Evolutionary conservation across 768 basidiomycete genomes (phyloP).

Genomic region (Rhizopogon rudus): DNA sequence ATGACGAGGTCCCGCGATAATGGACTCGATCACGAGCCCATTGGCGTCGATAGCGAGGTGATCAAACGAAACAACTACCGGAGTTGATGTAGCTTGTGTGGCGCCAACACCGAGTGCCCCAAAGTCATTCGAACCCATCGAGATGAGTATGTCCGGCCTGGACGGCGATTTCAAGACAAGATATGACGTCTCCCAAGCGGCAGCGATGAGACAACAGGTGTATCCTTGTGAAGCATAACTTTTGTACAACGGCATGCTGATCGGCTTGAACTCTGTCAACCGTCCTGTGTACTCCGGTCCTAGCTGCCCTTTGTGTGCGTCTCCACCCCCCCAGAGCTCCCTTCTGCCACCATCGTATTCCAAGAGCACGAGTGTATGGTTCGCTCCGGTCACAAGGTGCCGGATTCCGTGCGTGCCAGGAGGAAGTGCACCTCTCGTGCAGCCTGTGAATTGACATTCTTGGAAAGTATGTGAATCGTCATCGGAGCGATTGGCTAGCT

Average conservation of each 20-base stretch:
- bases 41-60: conserved; percentile 15
- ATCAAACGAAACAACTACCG: conserved; percentile 10
- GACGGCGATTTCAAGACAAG: conserved; percentile 48
- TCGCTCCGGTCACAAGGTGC: too few relatives aligned
- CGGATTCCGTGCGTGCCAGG: conserved; percentile 21
- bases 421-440: conserved; percentile 24
- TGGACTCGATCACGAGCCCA: conserved; percentile 26
- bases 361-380: conserved; percentile 1
- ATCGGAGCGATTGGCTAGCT: conserved; percentile 31
- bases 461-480: conserved; percentile 35
- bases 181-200: conserved; percentile 85
- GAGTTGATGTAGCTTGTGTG: conserved; percentile 2
- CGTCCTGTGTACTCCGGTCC: conserved; percentile 36
- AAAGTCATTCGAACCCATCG: conserved; percentile 64
- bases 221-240: conserved; percentile 35
- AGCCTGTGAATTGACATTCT: conserved; percentile 29
- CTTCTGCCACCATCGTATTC: too few relatives aligned
- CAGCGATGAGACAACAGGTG: conserved; percentile 45
- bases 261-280: conserved; percentile 38
- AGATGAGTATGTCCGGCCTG: conserved; percentile 51
- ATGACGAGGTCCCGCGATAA: conserved; percentile 72
- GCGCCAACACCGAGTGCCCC: too few relatives aligned
- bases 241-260: conserved; percentile 36
- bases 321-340: too few relatives aligned
- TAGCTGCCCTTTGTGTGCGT: conserved; percentile 57